phyloP scores from a whole-genome alignment of 768 basidiomycete genomes.

The Xanthoconium purpureum region DNA sequence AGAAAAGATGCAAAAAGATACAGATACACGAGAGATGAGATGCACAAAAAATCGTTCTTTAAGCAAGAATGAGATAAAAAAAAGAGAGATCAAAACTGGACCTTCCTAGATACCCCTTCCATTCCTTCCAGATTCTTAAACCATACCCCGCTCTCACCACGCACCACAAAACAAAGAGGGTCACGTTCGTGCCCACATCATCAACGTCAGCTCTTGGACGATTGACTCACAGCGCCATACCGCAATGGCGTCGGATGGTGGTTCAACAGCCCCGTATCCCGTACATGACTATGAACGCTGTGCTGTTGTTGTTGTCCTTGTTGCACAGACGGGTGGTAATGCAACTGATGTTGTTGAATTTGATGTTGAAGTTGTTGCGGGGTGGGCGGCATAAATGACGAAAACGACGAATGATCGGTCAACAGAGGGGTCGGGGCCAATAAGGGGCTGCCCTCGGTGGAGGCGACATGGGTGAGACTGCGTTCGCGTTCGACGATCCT shows the following conservation, averaged over 20 bases:
- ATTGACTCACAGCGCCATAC: constrained; percentile 14
- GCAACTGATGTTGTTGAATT: constrained; percentile 16
- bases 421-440: constrained; percentile 19
- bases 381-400: constrained; percentile 9
- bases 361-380: constrained; percentile 19
- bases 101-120: too few relatives aligned
- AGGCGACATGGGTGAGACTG: constrained; percentile 26
- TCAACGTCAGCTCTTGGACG: constrained; percentile 14
- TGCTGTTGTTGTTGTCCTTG: not conserved
- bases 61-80: too few relatives aligned
- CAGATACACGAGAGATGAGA: too few relatives aligned
- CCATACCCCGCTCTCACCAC: too few relatives aligned
- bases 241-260: constrained; percentile 11
- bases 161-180: too few relatives aligned
- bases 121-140: too few relatives aligned
- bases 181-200: not conserved
- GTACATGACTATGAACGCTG: not conserved
- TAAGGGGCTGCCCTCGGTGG: constrained; percentile 37
- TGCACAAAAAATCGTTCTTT: too few relatives aligned
- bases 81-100: too few relatives aligned
- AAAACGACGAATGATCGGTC: constrained; percentile 9
- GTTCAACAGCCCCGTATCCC: constrained; percentile 5
- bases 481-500: constrained; percentile 59
- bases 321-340: not conserved
- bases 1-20: too few relatives aligned